phyloP scores from a whole-genome alignment of 305 asterid species.

The Plantago lanceolata region DNA sequence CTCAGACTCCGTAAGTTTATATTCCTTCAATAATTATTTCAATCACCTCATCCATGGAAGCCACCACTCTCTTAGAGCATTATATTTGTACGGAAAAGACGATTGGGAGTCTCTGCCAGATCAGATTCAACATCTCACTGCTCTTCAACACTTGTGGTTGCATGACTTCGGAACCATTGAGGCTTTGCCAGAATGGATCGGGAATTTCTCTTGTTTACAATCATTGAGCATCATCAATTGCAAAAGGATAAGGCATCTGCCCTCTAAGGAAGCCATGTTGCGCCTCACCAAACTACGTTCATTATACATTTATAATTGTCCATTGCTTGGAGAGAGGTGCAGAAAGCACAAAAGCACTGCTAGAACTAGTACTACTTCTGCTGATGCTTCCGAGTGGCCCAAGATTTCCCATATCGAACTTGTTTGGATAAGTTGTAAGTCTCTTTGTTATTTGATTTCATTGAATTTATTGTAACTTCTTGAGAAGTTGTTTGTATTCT shows the following conservation, averaged over 20 bases:
- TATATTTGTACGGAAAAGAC: conserved; percentile 11
- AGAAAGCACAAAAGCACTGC: no score
- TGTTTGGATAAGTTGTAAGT: no score
- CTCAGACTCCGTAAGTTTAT: conserved; percentile 1
- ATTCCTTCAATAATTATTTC: neutral
- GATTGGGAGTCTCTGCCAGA: conserved; percentile 21
- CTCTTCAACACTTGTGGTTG: neutral
- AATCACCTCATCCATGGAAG: neutral
- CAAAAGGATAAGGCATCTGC: neutral
- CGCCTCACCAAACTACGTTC: conserved; percentile 18
- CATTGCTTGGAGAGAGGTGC: no score
- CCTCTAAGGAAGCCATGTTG: conserved; percentile 21
- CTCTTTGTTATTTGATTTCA: no score
- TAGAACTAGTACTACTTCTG: no score
- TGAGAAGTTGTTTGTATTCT: no score
- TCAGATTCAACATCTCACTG: conserved; percentile 22
- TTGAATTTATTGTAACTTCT: no score
- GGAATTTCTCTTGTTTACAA: conserved; percentile 20
- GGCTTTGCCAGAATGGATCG: conserved; percentile 29
- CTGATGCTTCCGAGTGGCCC: no score
- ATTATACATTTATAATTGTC: no score
- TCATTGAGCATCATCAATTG: neutral
- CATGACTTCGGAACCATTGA: conserved; percentile 13
- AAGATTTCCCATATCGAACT: no score
- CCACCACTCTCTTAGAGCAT: neutral